Percentiles rank a stretch among this genome's conserved stretches.
These are phyloP conservation scores for Aspergillus biplanus DNA, from an alignment of 495 filamentous ascomycete species.

Conservation along the genomic window DNA sequence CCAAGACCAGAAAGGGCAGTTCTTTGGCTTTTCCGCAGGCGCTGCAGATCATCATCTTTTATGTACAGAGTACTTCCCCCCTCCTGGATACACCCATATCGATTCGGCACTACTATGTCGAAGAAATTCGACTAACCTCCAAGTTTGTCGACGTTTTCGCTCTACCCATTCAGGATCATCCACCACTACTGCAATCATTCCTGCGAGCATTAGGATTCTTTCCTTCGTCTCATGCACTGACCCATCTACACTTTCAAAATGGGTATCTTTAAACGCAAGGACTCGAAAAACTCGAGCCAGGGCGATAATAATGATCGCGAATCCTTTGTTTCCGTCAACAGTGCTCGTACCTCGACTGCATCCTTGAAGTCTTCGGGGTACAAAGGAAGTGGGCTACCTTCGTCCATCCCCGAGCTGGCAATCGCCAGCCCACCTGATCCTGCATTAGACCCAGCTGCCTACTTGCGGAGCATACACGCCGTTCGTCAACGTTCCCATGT, in stretches of 20 bases:
- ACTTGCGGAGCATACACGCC: conserved; percentile 86
- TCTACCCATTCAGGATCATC: conserved; percentile 2
- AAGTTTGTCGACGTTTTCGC: conserved; percentile 7
- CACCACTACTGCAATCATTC: conserved; percentile 12
- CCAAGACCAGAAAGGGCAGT: conserved; percentile 1
- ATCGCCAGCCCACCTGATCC: conserved; percentile 89
- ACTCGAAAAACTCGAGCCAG: conserved; percentile 55
- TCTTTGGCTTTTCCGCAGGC: conserved; percentile 6
- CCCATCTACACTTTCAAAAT: conserved; percentile 37
- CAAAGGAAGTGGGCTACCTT: conserved; percentile 47
- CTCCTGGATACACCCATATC: background rate
- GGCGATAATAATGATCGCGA: conserved; percentile 52
- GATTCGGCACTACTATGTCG: conserved; percentile 3
- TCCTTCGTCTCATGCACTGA: conserved; percentile 10
- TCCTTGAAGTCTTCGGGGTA: conserved; percentile 58
- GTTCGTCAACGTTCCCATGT: conserved; percentile 78
- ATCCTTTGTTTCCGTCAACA: conserved; percentile 52
- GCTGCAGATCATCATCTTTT: conserved; percentile 21
- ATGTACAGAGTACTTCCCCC: conserved; percentile 13
- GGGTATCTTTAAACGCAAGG: conserved; percentile 69
- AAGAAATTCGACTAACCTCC: conserved; percentile 9
- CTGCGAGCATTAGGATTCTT: background rate
- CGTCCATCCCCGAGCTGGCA: conserved; percentile 63
- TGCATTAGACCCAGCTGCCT: conserved; percentile 85
- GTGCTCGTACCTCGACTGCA: conserved; percentile 56